phyloP scores from a whole-genome alignment of 495 filamentous ascomycete species.

The Umbilicaria muhlenbergii region DNA sequence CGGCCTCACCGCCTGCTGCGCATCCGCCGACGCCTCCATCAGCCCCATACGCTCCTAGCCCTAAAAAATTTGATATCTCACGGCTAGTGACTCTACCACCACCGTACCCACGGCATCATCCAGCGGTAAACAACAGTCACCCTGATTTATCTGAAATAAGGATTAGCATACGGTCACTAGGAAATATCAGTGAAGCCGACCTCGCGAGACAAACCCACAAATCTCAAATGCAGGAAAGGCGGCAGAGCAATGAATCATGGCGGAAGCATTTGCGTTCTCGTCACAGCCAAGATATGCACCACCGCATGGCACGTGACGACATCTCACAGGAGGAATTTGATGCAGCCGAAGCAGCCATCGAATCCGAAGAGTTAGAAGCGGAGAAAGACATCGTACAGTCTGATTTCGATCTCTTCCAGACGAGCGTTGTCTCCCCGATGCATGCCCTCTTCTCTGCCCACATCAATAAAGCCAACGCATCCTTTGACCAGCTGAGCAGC shows the following conservation, averaged over 20 bases:
- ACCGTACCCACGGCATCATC: conserved; percentile 83
- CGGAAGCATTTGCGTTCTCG: conserved; percentile 30
- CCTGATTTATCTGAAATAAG: conserved; percentile 71
- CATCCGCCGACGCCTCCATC: conserved; percentile 13
- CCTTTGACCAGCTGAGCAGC: conserved; percentile 38
- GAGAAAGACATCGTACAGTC: conserved; percentile 47
- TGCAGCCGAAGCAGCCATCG: conserved; percentile 52
- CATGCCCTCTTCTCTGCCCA: conserved; percentile 48
- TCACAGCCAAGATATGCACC: conserved; percentile 51
- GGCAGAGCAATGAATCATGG: conserved; percentile 23
- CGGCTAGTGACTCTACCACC: conserved; percentile 84
- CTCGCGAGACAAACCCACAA: conserved; percentile 45
- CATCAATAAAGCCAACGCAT: conserved; percentile 16
- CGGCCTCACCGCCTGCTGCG: conserved; percentile 8
- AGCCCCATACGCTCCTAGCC: conserved; percentile 25
- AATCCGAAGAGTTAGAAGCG: conserved; percentile 42
- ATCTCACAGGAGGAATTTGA: conserved; percentile 73
- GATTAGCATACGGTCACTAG: conserved; percentile 55
- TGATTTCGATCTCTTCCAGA: conserved; percentile 65
- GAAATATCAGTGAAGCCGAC: conserved; percentile 58
- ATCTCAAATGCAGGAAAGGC: conserved; percentile 21
- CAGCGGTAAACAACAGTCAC: conserved; percentile 90
- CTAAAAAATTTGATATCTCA: conserved; percentile 64
- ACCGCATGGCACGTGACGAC: conserved; percentile 54
- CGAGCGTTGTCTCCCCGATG: conserved; percentile 57